Base-by-base conservation (phyloP, 2,329 filamentous ascomycete species). In the Seiridium cupressi region DNA sequence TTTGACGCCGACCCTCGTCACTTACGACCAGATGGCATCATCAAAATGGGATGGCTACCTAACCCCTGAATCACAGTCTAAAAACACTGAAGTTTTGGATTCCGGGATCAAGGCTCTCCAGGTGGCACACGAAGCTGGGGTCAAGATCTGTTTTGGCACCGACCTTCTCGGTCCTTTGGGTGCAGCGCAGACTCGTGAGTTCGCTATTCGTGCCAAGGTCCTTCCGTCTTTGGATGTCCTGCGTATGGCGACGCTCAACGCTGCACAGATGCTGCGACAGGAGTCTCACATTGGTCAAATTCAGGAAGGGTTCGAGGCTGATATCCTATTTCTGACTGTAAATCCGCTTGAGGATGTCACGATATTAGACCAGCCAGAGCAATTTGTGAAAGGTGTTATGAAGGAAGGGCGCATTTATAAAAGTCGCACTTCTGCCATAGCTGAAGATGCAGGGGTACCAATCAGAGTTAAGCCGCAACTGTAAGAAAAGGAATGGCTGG, bases 311-410 rank as follows among this genome's bases (percentile, higher is more conserved):
- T 83, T 78, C 61, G 68, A 72, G 5, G 83, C 82, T 0, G 83
- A 85, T 68, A 58, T 86, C 26, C 63, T 85, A 34, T 70, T 85
- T 8, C 66, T 84, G 32, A 76, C 76, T 40, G 65, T 66, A 32
- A 84, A 84, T 64, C 83, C 82, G 2, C 69, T 86, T 59, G 77
- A 84, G 26, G 77, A 85, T 66, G 76, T 85, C 13, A 74, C 73
- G 2, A 70, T 85, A 7, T 69, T 85, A 10, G 81, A 81, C 62
- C 64, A 72, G 36, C 76, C 77, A 1, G 77, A 82, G 32, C 71
- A 74, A 62, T 70, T 79, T 62, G 62, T 84, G 6, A 59, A 81
- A 32, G 77, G 73, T 3, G 79, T 84, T 4, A 75, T 85, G 60
- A 84, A 84, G 62, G 81, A 81, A 36, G 82, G 82, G 0, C 72